Percentiles rank a stretch among this genome's conserved stretches.
These are phyloP conservation scores for Dipodascopsis uninucleata DNA, from an alignment of 805 yeast species.

Conservation along the genomic window DNA sequence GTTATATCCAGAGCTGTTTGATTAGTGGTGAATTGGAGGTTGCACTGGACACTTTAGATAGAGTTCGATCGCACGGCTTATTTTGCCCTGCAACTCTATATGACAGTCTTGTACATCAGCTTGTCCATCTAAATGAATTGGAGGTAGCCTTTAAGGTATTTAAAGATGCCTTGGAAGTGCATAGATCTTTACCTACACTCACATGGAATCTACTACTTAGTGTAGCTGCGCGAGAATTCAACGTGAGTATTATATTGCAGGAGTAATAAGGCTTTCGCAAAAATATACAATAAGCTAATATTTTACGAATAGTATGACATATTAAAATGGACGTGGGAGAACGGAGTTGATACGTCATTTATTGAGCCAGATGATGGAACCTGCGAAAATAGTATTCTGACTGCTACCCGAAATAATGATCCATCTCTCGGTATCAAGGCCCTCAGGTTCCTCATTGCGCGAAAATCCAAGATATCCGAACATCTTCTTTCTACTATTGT, in stretches of 20 bases:
- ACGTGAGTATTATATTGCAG: background rate
- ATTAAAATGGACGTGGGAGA: background rate
- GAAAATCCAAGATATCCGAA: background rate
- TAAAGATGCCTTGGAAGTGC: background rate
- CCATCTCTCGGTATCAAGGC: background rate
- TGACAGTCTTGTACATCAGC: no score
- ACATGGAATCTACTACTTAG: background rate
- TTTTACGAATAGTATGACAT: background rate
- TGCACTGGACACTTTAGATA: background rate
- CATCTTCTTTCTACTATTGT: background rate
- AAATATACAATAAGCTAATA: background rate
- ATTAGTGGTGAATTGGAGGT: background rate
- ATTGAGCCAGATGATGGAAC: constrained; percentile 4
- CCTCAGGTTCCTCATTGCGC: background rate
- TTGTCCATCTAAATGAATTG: no score
- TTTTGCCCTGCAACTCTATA: background rate
- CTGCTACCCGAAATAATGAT: background rate
- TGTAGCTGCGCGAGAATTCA: background rate
- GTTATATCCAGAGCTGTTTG: background rate
- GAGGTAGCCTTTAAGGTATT: background rate
- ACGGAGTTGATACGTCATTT: background rate
- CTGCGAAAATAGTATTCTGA: background rate
- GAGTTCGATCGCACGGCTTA: background rate
- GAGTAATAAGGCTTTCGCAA: background rate
- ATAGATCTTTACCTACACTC: background rate